phyloP scores from a whole-genome alignment of 1,284 basidiomycete genomes.

The Sanghuangporus weigelae region DNA sequence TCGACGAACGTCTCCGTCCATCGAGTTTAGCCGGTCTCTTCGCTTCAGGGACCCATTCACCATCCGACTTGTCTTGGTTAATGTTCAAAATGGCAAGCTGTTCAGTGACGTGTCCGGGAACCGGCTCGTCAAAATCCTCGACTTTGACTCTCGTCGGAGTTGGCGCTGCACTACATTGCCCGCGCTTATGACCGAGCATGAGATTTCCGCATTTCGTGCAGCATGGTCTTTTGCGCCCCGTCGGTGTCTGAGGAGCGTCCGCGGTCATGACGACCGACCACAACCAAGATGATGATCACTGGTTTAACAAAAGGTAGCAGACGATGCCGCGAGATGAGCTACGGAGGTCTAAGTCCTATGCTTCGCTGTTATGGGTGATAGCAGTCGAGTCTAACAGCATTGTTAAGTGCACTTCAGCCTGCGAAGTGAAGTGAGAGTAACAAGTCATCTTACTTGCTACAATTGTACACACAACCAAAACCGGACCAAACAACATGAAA shows the following conservation, averaged over 20 bases:
- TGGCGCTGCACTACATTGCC: conserved; percentile 5
- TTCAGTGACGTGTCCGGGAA: background rate
- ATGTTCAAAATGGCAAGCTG: background rate
- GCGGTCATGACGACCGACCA: no score
- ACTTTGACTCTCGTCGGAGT: background rate
- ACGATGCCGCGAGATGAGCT: no score
- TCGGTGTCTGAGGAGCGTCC: conserved; percentile 2
- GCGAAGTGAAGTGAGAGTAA: no score
- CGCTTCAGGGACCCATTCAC: background rate
- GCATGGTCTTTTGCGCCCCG: conserved; percentile 12
- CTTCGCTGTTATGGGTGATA: background rate
- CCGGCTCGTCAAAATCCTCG: background rate
- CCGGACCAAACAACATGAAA: no score
- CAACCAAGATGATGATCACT: no score
- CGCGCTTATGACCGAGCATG: conserved; percentile 18
- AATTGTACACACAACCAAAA: no score
- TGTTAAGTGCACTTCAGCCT: background rate
- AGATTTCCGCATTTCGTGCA: conserved; percentile 16
- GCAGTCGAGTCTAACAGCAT: background rate
- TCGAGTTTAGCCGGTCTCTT: background rate
- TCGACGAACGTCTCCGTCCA: conserved; percentile 2
- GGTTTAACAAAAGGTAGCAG: background rate
- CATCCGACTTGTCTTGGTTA: background rate
- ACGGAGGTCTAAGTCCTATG: no score
- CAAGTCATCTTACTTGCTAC: no score